A percentile compares a stretch with the other conserved stretches of the same genome.
Conservation (phyloP, 2,329 filamentous ascomycete species). For the Colletotrichum endophyticum region DNA sequence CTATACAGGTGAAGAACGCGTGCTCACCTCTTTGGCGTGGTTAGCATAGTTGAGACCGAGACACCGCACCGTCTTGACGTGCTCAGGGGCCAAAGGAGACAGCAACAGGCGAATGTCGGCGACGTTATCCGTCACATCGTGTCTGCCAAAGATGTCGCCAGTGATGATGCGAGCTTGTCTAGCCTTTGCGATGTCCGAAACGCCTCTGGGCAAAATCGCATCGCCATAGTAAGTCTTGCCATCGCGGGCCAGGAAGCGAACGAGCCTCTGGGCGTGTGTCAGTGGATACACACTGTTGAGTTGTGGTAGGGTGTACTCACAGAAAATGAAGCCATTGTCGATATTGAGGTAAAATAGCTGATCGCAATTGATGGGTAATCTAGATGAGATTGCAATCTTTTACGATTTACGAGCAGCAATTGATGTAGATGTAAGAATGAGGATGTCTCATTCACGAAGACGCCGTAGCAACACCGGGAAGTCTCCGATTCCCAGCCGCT, state of each 20-base stretch:
- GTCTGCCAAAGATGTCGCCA: constrained; percentile 69
- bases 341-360: neutral
- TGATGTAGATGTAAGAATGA: neutral
- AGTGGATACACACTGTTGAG: neutral
- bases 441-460: neutral
- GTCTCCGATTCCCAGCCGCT: neutral
- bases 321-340: constrained; percentile 38
- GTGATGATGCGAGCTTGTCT: constrained; percentile 66
- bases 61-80: constrained; percentile 71
- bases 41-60: constrained; percentile 75
- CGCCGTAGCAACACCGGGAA: neutral
- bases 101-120: constrained; percentile 63
- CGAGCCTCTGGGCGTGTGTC: constrained; percentile 59
- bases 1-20: too few relatives aligned
- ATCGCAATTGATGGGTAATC: neutral
- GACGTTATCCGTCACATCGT: constrained; percentile 67
- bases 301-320: constrained; percentile 35
- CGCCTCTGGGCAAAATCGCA: constrained; percentile 68
- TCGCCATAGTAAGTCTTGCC: constrained; percentile 76
- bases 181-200: constrained; percentile 64
- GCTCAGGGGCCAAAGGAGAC: constrained; percentile 64
- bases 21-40: constrained; percentile 67
- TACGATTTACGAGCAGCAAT: neutral
- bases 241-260: constrained; percentile 76
- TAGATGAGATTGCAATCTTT: neutral